Percentiles rank a stretch among this genome's conserved stretches.
These are phyloP conservation scores for Starmerella gropengiesseri DNA, from an alignment of 805 yeast genomes.

Conservation along the genomic window DNA sequence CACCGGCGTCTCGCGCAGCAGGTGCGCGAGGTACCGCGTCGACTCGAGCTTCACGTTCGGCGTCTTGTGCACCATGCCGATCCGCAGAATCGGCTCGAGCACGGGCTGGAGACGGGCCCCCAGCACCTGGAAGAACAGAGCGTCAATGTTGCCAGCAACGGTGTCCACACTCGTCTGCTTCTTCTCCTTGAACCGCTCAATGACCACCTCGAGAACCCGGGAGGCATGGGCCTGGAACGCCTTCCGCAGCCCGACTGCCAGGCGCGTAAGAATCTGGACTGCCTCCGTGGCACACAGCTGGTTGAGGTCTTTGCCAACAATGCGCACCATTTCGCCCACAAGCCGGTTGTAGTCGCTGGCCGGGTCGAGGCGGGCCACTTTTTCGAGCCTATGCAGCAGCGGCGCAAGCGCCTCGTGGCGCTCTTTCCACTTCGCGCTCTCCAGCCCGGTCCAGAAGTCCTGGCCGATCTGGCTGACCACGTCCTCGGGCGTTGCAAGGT, in stretches of 20 bases:
- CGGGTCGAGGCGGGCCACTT: constrained; percentile 40
- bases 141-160: constrained; percentile 52
- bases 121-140: constrained; percentile 37
- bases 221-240: constrained; percentile 46
- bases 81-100: constrained; percentile 31
- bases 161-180: constrained; percentile 69
- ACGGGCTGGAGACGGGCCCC: constrained; percentile 5
- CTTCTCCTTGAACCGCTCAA: constrained; percentile 83
- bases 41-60: constrained; percentile 72
- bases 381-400: constrained; percentile 29
- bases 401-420: constrained; percentile 76
- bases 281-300: constrained; percentile 75
- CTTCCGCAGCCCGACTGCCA: constrained; percentile 51
- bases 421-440: constrained; percentile 78
- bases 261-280: constrained; percentile 47
- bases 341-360: constrained; percentile 56
- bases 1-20: constrained; percentile 41
- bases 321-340: constrained; percentile 52
- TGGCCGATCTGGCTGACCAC: constrained; percentile 56
- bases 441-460: constrained; percentile 44
- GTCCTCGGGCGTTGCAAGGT: constrained; percentile 57
- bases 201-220: constrained; percentile 44
- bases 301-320: constrained; percentile 72
- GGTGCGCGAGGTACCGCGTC: constrained; percentile 51
- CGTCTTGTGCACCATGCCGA: constrained; percentile 59